Conservation (phyloP, 2,329 filamentous ascomycete species). For the Neonectria magnoliae region DNA sequence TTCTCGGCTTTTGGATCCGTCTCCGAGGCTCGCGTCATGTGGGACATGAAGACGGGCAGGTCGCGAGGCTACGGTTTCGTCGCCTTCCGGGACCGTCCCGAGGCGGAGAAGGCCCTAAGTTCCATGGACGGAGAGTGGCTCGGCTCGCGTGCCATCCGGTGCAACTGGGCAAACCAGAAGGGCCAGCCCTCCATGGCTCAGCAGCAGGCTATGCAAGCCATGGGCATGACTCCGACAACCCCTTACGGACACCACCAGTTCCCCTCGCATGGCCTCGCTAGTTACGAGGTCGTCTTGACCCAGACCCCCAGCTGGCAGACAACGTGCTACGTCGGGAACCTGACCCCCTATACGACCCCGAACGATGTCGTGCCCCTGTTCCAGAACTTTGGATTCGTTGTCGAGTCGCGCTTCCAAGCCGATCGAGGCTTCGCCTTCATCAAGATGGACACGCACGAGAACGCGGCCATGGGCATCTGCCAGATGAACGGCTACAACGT, state of each 20-base stretch:
- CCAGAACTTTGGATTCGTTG: conserved; percentile 97
- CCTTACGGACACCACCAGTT: conserved; percentile 98
- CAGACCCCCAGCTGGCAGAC: conserved; percentile 99
- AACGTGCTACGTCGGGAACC: conserved; percentile 96
- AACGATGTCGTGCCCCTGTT: conserved; percentile 97
- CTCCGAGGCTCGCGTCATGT: conserved; percentile 98
- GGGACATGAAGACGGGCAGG: conserved; percentile 99
- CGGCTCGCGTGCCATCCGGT: conserved; percentile 95
- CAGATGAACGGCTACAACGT: conserved; percentile 98
- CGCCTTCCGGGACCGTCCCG: conserved; percentile 90
- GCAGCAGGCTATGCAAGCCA: conserved; percentile 94
- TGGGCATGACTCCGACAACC: conserved; percentile 98
- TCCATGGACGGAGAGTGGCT: conserved; percentile 99
- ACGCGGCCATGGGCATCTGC: conserved; percentile 97
- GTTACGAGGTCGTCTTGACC: conserved; percentile 94
- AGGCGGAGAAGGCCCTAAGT: conserved; percentile 95
- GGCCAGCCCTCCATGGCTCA: conserved; percentile 99
- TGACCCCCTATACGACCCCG: conserved; percentile 97
- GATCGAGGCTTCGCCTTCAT: conserved; percentile 98
- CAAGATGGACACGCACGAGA: conserved; percentile 99
- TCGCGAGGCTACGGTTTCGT: conserved; percentile 98
- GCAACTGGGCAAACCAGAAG: conserved; percentile 99
- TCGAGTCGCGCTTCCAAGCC: conserved; percentile 97
- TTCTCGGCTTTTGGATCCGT: conserved; percentile 96
- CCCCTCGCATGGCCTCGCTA: conserved; percentile 94